Percentiles rank a stretch among this genome's conserved stretches.
phyloP scores from a whole-genome alignment of 306 rosid species.

The Crataegus laevigata region DNA sequence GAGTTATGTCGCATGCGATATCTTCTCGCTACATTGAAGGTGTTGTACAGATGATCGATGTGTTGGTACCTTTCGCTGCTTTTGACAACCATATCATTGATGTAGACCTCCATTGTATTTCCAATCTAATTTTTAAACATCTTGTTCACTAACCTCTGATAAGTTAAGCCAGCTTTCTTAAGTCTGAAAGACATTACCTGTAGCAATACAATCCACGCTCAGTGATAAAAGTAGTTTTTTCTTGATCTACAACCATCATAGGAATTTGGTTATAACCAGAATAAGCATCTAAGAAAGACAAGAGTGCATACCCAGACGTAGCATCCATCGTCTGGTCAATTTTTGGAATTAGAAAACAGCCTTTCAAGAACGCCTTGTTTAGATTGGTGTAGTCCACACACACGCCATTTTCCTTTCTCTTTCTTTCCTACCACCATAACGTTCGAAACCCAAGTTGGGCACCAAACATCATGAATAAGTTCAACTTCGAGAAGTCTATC shows the following conservation, averaged over 20 bases:
- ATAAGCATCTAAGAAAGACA: neutral
- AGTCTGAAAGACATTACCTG: neutral
- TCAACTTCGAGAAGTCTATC: fast-evolving
- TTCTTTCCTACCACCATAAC: neutral
- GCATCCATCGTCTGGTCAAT: neutral
- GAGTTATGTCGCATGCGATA: too few species aligned
- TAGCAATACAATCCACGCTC: neutral
- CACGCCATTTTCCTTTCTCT: neutral
- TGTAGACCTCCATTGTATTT: neutral
- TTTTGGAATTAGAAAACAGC: neutral
- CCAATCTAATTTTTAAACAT: neutral
- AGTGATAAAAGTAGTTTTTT: neutral
- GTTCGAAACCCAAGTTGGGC: neutral
- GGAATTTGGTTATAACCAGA: neutral
- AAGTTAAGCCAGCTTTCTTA: neutral
- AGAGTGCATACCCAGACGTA: fast-evolving
- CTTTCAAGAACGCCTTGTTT: fast-evolving
- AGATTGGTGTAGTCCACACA: neutral
- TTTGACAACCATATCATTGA: neutral
- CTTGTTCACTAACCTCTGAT: neutral
- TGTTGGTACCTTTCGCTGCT: neutral
- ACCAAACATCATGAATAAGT: neutral
- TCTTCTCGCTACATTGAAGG: neutral
- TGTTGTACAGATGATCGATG: neutral
- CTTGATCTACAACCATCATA: neutral